Evolutionary conservation across 768 basidiomycete species (phyloP), one percentile per base, ranked within the genome.

Genomic region (Suillus paluster): DNA sequence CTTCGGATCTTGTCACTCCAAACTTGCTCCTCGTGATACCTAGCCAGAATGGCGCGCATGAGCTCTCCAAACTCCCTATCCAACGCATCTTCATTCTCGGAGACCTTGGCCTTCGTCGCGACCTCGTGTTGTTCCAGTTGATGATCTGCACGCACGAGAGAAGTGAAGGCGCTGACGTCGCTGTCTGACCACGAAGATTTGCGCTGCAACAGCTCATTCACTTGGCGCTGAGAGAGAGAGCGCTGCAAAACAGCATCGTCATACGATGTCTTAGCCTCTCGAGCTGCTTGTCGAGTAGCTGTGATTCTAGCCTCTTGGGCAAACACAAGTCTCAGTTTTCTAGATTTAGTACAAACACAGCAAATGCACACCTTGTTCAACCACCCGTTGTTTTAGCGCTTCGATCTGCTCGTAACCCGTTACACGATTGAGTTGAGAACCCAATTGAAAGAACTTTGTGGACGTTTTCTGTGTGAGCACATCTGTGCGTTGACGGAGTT

Each of bases 1-100:
- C 92, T 94, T 39, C 97, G 87, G 63, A 99, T 97, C 78, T 99
- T 99, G 81, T 99, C 97, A 58, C 93, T 95, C 97, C 97, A 99
- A 3, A 98, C 87, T 74, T 99, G 97, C 73, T 99, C 97, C 77
- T 98, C 97, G 78, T 99, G 97, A 75, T 99, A 99, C 42, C 97
- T 84, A 54, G 86, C 88, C 62, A 99, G 83, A 69, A 99, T 99
- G 11, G 85, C 81, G 60, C 88, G 88, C 90, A 97, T 92, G 66
- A 98, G 83, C 71, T 88, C 90, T 69, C 83, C 89, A 73, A 99
- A 97, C 67, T 90, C 92, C 49, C 84, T 84, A 66, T 99, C 97
- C 19, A 95, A 93, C 2, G 84, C 85, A 56, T 86, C 84, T 67
- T 99, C 97, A 3, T 86, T 83, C 44, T 86, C 82, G 23, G 84